These are phyloP conservation scores for Lavandula angustifolia DNA, from an alignment of 257 asterid species.

Conservation along the genomic window DNA sequence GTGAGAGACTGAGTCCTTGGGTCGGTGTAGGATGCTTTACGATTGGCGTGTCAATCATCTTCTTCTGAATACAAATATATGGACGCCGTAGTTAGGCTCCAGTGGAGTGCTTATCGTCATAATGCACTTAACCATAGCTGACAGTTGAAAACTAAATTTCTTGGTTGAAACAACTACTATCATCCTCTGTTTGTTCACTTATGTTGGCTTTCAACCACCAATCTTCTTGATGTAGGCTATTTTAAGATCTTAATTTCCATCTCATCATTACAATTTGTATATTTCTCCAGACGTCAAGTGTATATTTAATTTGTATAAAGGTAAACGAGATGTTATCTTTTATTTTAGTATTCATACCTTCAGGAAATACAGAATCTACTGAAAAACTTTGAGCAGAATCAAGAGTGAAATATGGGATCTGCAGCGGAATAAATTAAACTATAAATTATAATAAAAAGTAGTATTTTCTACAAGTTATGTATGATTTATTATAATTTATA, in stretches of 20 bases:
- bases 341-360: no score
- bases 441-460: no score
- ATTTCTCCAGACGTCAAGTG: neutral
- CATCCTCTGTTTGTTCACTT: conserved; percentile 11
- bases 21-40: conserved; percentile 80
- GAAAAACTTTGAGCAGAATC: no score
- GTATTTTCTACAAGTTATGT: no score
- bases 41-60: conserved; percentile 79
- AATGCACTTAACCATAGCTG: conserved; percentile 13
- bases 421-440: no score
- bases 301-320: no score
- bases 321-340: no score
- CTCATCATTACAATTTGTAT: neutral
- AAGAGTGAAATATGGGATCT: no score
- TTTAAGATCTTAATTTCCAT: conserved; percentile 16
- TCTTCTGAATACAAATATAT: conserved; percentile 50
- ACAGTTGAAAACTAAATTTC: conserved; percentile 6
- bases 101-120: conserved; percentile 18
- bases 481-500: no score
- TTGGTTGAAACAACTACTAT: conserved; percentile 14
- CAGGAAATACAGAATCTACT: no score
- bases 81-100: conserved; percentile 21
- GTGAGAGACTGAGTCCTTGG: conserved; percentile 92
- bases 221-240: neutral
- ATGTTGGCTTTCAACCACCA: conserved; percentile 21